Evolutionary conservation across 257 asterid species (phyloP), one percentile per base, ranked within the genome.

Genomic region (Solanum commersonii): DNA sequence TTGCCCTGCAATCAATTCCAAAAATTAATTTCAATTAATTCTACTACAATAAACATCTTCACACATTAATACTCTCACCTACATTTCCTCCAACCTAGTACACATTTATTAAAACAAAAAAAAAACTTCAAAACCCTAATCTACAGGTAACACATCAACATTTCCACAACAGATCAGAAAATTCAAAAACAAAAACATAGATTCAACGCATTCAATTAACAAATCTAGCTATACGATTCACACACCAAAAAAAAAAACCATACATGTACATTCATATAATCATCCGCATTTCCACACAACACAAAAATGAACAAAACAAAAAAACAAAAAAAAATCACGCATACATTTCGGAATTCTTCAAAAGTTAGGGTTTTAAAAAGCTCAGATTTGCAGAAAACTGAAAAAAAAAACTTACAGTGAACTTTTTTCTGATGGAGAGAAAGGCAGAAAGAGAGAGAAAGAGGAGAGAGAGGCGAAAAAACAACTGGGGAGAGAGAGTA

Each of bases 1-100:
- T 96, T 91, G 92, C 93, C 93, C 92, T 93, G 88, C 90, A 87
- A 87, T 87, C 90, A 84, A 34, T 46, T 27, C 33, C 23, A 44
- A 79, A n/a, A n/a, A 15, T 8, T 7, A 29, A 44, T 27, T 81
- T 81, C 68, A 81, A 46, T 46, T 44, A 46, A 46, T 27, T 81
- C 67, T 27, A 46, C 85, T 27, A 81, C 27, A 79, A 44, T 18
- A n/a, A 29, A 29, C 40, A 27, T 49, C 27, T 44, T 23, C 33
- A 29, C 85, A 81, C 85, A 81, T 46, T 27, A 81, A 81, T 16
- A 46, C 27, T 9, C 16, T 29, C 29, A 46, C 85, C 85, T 46
- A 46, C 85, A 44, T 81, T 46, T 81, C 25, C 68, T 46, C 68
- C 68, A 44, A 81, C 65, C 85, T 81, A 81, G 68, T 44, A 81